Conservation (phyloP, 108 stramenopile species). For the Skeletonema marinoi region DNA sequence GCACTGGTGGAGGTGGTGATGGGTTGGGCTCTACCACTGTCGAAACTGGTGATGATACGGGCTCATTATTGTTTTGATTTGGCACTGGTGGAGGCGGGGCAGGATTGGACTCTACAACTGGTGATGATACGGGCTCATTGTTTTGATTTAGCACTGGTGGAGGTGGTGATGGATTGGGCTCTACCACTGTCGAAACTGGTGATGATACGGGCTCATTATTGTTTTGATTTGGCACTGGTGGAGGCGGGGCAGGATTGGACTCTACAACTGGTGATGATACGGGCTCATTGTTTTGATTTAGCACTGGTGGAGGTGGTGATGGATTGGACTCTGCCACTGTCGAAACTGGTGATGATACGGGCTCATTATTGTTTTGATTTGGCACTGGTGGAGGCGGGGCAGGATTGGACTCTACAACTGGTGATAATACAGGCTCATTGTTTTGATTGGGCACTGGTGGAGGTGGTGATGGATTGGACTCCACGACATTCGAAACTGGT, state of each 20-base stretch:
- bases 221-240: neutral
- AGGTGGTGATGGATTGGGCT: neutral
- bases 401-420: neutral
- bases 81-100: neutral
- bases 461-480: neutral
- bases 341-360: neutral
- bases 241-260: neutral
- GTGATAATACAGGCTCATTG: neutral
- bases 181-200: neutral
- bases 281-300: neutral
- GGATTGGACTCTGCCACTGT: neutral
- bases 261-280: neutral
- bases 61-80: neutral
- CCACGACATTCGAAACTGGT: neutral
- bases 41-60: neutral
- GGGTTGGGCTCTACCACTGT: neutral
- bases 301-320: neutral
- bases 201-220: neutral
- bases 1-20: neutral
- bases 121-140: neutral
- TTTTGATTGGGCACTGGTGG: neutral
- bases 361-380: no score
- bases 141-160: neutral
- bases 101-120: neutral
- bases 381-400: neutral